phyloP scores from a whole-genome alignment of 768 basidiomycete genomes.

The Suillus sp. region DNA sequence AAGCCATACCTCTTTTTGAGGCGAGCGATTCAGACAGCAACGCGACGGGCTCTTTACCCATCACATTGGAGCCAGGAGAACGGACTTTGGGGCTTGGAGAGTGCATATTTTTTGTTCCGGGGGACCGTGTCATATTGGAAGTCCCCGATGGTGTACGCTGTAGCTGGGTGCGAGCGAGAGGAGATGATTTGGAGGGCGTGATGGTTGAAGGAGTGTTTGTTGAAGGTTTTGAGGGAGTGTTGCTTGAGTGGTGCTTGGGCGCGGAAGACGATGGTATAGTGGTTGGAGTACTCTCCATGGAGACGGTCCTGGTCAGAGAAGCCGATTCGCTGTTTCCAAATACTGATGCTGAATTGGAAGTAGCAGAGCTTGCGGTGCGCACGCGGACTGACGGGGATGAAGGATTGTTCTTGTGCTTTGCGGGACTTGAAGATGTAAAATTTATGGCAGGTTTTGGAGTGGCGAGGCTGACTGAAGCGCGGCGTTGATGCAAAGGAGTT shows the following conservation, averaged over 20 bases:
- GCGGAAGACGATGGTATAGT: slow-evolving; percentile 29
- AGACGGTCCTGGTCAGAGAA: neutral
- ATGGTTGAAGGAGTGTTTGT: slow-evolving; percentile 23
- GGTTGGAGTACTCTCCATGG: slow-evolving; percentile 6
- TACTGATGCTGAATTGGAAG: slow-evolving; percentile 6
- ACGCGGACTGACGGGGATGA: neutral
- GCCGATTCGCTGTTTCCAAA: neutral
- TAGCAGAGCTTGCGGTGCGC: slow-evolving; percentile 1
- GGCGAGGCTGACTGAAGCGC: slow-evolving; percentile 18
- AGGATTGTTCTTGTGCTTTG: slow-evolving; percentile 25
- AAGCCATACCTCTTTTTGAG: neutral
- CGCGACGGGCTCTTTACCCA: slow-evolving; percentile 16
- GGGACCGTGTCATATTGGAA: slow-evolving; percentile 15
- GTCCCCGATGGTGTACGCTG: slow-evolving; percentile 26
- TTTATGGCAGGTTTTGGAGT: slow-evolving; percentile 39
- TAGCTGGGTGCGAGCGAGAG: slow-evolving; percentile 14
- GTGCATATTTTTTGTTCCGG: slow-evolving; percentile 11
- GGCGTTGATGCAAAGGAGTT: slow-evolving; percentile 27
- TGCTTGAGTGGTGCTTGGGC: slow-evolving; percentile 40
- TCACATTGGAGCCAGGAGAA: neutral
- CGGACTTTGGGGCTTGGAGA: slow-evolving; percentile 6
- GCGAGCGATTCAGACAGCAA: slow-evolving; percentile 23
- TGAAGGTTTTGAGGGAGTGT: slow-evolving; percentile 29
- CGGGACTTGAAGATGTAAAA: slow-evolving; percentile 44
- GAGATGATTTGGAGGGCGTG: slow-evolving; percentile 25